Conservation (phyloP, 164 flowering plant genomes). For the Sedum album region DNA sequence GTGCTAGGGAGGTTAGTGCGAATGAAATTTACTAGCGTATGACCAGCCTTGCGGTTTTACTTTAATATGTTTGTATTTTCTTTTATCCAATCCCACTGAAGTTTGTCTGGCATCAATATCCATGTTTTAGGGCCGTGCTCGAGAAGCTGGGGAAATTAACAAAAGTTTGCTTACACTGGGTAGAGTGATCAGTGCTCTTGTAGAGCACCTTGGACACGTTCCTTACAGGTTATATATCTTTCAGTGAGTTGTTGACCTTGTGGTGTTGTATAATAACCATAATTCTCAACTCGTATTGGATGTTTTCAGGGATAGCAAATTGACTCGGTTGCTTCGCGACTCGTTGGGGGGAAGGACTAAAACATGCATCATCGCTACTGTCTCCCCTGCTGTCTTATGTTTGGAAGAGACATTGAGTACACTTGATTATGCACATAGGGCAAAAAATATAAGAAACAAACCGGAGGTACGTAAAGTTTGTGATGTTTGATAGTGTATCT, state of each 20-base stretch:
- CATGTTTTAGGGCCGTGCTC: slow-evolving; percentile 75
- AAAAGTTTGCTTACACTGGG: slow-evolving; percentile 94
- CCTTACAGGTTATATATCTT: slow-evolving; percentile 67
- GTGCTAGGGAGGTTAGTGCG: slow-evolving; percentile 84
- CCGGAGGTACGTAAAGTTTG: slow-evolving; percentile 64
- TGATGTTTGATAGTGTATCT: neutral
- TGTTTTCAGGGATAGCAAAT: slow-evolving; percentile 83
- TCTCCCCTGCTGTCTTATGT: slow-evolving; percentile 94
- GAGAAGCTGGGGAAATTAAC: slow-evolving; percentile 99
- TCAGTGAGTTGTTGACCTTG: neutral
- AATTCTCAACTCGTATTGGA: neutral
- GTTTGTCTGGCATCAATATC: neutral
- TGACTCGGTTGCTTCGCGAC: slow-evolving; percentile 88
- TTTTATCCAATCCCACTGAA: no score
- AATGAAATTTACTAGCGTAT: no score
- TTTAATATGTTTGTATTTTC: no score
- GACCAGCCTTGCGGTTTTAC: no score
- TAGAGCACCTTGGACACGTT: slow-evolving; percentile 89
- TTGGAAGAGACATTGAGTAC: slow-evolving; percentile 96
- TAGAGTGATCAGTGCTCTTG: slow-evolving; percentile 90
- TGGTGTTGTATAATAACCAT: neutral
- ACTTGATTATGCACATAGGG: slow-evolving; percentile 94
- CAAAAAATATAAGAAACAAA: slow-evolving; percentile 83
- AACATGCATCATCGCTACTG: slow-evolving; percentile 97
- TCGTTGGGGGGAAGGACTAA: slow-evolving; percentile 97